Base-by-base conservation (phyloP, 495 filamentous ascomycete species). In the Hyaloscypha finlandica region DNA sequence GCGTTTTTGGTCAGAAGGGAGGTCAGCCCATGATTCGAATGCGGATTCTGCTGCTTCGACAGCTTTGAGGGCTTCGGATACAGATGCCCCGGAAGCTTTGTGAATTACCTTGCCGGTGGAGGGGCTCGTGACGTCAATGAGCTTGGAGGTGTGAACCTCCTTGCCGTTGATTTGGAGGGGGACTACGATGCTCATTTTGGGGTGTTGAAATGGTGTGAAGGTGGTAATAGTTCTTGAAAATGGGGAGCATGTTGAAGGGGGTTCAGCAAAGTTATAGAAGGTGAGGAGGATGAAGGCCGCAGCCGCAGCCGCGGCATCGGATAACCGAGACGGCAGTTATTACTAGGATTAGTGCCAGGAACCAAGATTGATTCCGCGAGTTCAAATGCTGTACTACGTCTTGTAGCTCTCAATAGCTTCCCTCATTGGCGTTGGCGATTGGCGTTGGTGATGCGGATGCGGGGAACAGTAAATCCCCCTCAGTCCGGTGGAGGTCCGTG, bases 11-110 rank as follows among this genome's bases (percentile, higher is more conserved):
- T 77, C 12, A 86, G 84, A 65, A 82, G 84, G 2, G 81, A 85
- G 64, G 85, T 82, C 64, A 78, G 80, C n/a, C 93, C 93, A 97
- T 60, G 84, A 74, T 29, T 82, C 81, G 76, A 93, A 90, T 6
- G 93, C 92, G 12, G 80, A 80, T 56, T 85, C 77, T 0, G 92
- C 91, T 3, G 88, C 81, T 30, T 85, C 78, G 20, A 91, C 79
- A 33, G 90, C 91, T 8, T 79, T 73, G 31, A 79, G 70, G 59
- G 85, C 90, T 14, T 68, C 66, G 0, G 35, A 11, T 0, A 48
- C 20, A 11, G 39, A 52, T n/a, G 65, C 62, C 11, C 55, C 57
- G 6, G 55, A 48, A 16, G 52, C 45, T 8, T 57, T 6, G 14
- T 54, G 51, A 48, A 42, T 45, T 32, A 62, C 30, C 35, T 68